Base-by-base conservation (phyloP, 495 filamentous ascomycete genomes). In the Friedmanniomyces simplex region DNA sequence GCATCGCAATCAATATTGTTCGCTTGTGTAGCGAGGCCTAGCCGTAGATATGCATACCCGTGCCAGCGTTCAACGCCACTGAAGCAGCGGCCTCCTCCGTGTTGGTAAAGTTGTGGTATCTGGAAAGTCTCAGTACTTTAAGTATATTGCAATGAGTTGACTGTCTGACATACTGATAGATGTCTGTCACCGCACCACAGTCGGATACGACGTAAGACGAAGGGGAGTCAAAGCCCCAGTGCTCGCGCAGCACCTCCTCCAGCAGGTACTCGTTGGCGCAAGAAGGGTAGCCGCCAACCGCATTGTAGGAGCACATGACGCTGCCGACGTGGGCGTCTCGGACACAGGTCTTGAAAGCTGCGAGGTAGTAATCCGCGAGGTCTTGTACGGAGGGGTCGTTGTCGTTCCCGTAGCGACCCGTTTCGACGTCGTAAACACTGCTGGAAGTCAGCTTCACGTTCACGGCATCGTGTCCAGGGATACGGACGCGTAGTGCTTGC, bases 381-480 rank as follows among this genome's bases (percentile, higher is more conserved):
- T 64, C 62, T 34, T 64, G 58, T 16, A 20, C 14, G 8, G 51
- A 41, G 5, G 51, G 51, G 22, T 54, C 26, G 51, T 54, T 24
- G 39, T 63, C 60, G 47, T 55, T 52, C 7, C 59, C 59, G 20
- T 57, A 58, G 14, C 60, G 49, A 30, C 49, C 49, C 1, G 49
- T 52, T 22, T 52, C 49, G 11, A 52, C 2, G n/a, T 52, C 49
- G n/a, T 52, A 52, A 8, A 52, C 49, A 2, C 39, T 43, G 39
- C 39, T 43, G 14, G 18, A 6, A 5, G 14, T 43, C 14, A 45
- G 41, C 24, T 46, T 53, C 36, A 36, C 37, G 46, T 83, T 77
- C 76, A 78, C 82, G 46, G 72, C 73, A 57, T 86, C 83, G 1
- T 85, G 71, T 52, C 86, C 82, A 16, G 46, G 18, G 7, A 34